Evolutionary conservation across 139 green algal species (phyloP), one percentile per base, ranked within the genome.

Genomic region (Chlamydomonas sphaeroides): DNA sequence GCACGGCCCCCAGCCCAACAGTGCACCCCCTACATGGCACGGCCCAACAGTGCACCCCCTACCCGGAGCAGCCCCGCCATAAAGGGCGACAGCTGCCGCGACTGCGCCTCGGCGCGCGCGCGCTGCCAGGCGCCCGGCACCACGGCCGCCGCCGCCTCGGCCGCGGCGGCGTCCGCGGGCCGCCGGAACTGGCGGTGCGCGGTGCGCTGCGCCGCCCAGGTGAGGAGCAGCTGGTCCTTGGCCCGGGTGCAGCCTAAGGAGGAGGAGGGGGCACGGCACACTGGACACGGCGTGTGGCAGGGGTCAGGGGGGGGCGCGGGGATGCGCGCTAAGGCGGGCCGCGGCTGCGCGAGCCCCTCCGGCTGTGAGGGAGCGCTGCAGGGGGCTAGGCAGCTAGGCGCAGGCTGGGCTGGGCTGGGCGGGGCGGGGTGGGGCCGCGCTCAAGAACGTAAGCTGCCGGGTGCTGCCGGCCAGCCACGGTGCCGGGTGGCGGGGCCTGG

Each of bases 211-310:
- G 75, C 75, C 5, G 75, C 61, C 75, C 75, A 82, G 18, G 75
- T 82, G 45, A 82, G 62, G 63, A 73, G 73, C 23, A 82, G 63
- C 75, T 82, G 75, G 45, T 82, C 75, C 75, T 73, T 82, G 62
- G 75, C 75, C 0, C 75, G 75, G 15, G 75, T 82, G 32, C 65
- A 41, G 5, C 75, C 75, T 82, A n/a, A 20, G 32, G 41, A 4
- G 32, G 17, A 41, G 35, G 28, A 25, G 28, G 39, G 1, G 38
- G 36, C 49, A 7, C 5, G 53, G 36, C 23, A 49, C 7, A 7
- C 5, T 4, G 11, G 6, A 7, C 2, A n/a, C 48, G 0, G 20
- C 48, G n/a, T 23, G 11, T 17, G 68, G 11, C 28, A 42, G 30
- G 25, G 25, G 25, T 26, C 17, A 25, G 39, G 41, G 25, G 17